Evolutionary conservation across 306 rosid species (phyloP).

Genomic region (Quillaja saponaria): DNA sequence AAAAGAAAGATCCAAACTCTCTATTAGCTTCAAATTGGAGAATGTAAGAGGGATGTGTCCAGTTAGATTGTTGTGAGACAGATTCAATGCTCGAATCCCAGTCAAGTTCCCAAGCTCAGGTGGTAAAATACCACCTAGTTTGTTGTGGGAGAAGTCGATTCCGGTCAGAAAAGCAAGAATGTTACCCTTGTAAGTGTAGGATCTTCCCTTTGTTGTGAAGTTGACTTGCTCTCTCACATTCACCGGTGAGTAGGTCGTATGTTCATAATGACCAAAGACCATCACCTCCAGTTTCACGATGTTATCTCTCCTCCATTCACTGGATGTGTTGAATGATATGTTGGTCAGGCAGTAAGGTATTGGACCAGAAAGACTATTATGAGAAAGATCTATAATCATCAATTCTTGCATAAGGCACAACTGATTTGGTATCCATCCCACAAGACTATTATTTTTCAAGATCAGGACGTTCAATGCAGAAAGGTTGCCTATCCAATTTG

Average conservation of each 20-base stretch:
- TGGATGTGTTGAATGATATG: not conserved
- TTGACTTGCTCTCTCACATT: not conserved
- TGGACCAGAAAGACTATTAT: not conserved
- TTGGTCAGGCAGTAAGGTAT: constrained; percentile 1
- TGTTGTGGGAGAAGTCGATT: not conserved
- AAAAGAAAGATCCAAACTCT: not conserved
- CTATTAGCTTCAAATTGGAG: not conserved
- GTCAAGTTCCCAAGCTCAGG: not conserved
- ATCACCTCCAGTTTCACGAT: not conserved
- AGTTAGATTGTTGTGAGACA: not conserved
- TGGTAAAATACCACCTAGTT: not conserved
- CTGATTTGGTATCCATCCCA: not conserved
- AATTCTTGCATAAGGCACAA: not conserved
- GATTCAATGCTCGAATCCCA: not conserved
- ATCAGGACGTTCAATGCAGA: not conserved
- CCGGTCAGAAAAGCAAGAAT: not conserved
- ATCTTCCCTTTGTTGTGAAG: not conserved
- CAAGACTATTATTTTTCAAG: not conserved
- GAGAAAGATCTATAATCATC: not conserved
- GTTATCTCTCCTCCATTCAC: too few relatives aligned
- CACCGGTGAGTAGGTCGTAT: too few relatives aligned
- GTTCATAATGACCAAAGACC: not conserved
- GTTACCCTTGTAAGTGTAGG: not conserved
- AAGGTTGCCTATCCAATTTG: not conserved
- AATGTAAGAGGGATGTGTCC: not conserved